Evolutionary conservation across 768 basidiomycete genomes (phyloP).

Genomic region (Serendipita sp.): DNA sequence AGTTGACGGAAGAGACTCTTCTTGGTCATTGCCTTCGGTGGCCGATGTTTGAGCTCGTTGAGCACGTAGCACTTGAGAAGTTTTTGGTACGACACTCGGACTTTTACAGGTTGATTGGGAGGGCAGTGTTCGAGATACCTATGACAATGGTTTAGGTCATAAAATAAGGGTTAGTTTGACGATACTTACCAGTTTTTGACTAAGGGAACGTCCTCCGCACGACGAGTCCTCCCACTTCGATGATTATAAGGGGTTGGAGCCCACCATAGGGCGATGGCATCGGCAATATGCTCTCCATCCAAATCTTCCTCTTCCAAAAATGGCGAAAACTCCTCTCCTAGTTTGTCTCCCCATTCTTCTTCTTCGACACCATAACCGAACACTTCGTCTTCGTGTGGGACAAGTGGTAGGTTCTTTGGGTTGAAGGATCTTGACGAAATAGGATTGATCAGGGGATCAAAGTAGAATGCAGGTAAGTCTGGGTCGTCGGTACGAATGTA

Average conservation of each 20-base stretch:
- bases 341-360: slow-evolving; percentile 52
- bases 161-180: background rate
- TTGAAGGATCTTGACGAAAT: slow-evolving; percentile 78
- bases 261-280: slow-evolving; percentile 97
- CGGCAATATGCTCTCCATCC: slow-evolving; percentile 83
- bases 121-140: slow-evolving; percentile 91
- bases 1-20: slow-evolving; percentile 90
- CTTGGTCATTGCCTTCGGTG: slow-evolving; percentile 95
- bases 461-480: slow-evolving; percentile 98
- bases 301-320: slow-evolving; percentile 67
- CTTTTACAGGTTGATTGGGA: slow-evolving; percentile 89
- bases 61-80: slow-evolving; percentile 88
- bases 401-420: slow-evolving; percentile 63
- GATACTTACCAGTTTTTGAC: slow-evolving; percentile 70
- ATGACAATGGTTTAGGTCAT: background rate
- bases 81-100: slow-evolving; percentile 98
- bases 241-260: slow-evolving; percentile 91
- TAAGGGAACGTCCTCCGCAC: slow-evolving; percentile 88
- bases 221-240: slow-evolving; percentile 78
- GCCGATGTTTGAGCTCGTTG: slow-evolving; percentile 76
- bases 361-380: slow-evolving; percentile 78
- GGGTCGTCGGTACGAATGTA: slow-evolving; percentile 99
- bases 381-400: slow-evolving; percentile 81
- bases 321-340: slow-evolving; percentile 60
- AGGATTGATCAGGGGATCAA: slow-evolving; percentile 96